Conservation (phyloP, 1,284 basidiomycete genomes). For the Peniophora sp. region DNA sequence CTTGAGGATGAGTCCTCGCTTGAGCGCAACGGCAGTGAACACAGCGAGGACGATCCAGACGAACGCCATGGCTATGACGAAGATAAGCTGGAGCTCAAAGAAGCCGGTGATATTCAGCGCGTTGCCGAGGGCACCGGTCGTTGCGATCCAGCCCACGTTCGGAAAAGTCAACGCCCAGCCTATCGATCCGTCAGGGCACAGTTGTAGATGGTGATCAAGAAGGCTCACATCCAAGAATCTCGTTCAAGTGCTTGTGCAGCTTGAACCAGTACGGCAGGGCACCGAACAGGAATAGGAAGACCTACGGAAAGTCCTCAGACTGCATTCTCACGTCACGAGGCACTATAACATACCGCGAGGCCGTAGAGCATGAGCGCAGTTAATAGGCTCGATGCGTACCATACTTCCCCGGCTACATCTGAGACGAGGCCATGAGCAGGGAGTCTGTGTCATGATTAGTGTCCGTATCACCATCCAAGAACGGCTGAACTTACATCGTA, state of each 20-base stretch:
- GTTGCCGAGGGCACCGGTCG: slow-evolving; percentile 31
- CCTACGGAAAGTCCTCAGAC: not conserved
- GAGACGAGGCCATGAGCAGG: slow-evolving; percentile 28
- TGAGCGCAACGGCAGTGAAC: slow-evolving; percentile 33
- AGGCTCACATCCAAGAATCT: slow-evolving; percentile 38
- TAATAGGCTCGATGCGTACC: slow-evolving; percentile 35
- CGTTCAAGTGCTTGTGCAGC: slow-evolving; percentile 35
- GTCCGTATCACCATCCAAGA: not conserved
- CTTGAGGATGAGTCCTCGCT: slow-evolving; percentile 34
- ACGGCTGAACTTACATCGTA: slow-evolving; percentile 20
- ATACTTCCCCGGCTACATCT: slow-evolving; percentile 36
- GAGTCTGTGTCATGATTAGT: slow-evolving; percentile 21
- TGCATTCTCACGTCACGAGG: too few relatives aligned
- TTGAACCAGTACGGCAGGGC: slow-evolving; percentile 42
- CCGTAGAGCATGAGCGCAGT: slow-evolving; percentile 34
- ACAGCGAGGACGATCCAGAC: slow-evolving; percentile 33
- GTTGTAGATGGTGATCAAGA: not conserved
- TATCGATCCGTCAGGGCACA: slow-evolving; percentile 8
- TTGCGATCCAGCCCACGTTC: slow-evolving; percentile 42
- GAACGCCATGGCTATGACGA: slow-evolving; percentile 29
- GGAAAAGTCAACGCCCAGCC: slow-evolving; percentile 43
- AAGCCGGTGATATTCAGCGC: slow-evolving; percentile 34
- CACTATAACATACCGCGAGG: slow-evolving; percentile 19
- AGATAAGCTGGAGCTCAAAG: slow-evolving; percentile 28
- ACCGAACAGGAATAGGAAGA: slow-evolving; percentile 40